Base-by-base conservation (phyloP, 495 filamentous ascomycete species). In the Chaetomium cochliodes region DNA sequence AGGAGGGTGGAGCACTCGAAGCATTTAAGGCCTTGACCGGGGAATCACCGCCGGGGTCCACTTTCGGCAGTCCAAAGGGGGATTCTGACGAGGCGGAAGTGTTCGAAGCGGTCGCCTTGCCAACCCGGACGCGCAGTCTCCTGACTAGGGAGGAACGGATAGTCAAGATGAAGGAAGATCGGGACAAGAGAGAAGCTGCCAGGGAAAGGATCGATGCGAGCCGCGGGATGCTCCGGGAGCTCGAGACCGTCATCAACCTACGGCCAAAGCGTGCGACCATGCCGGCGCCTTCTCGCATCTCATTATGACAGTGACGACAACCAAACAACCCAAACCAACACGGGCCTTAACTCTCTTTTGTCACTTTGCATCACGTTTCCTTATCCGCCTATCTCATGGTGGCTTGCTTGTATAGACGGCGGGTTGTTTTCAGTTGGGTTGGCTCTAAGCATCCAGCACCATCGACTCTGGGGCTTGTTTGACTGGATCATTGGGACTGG, bases 141-240 rank as follows among this genome's bases (percentile, higher is more conserved):
- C 73, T 97, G 49, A 92, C 90, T 4, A 81, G 93, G 69, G 93
- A 98, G 68, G 93, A 98, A 74, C 86, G 94, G 26, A 86, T 98
- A 62, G 81, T 84, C 18, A 93, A 90, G 69, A 93, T 97, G 77
- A 91, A 90, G 66, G 92, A 96, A 74, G 93, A 97, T 39, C 84
- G 93, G 56, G 86, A 85, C 44, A 82, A 81, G 63, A 86, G 87
- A 73, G 89, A 88, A 7, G 78, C 84, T 50, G 78, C 84, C 18
- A 82, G 86, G 56, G 91, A 92, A 64, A 89, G 87, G 67, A 73
- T 80, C 18, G 91, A 96, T 59, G 90, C 92, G 2, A 92, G 86
- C 63, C 89, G 89, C 26, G 88, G 88, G 65, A 93, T 98, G 91
- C 81, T 98, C 67, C 88, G 87, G 70, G 94, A 98, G 73, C 80